Evolutionary conservation across 495 filamentous ascomycete genomes (phyloP).

Genomic region (Tuber umbilicatum): DNA sequence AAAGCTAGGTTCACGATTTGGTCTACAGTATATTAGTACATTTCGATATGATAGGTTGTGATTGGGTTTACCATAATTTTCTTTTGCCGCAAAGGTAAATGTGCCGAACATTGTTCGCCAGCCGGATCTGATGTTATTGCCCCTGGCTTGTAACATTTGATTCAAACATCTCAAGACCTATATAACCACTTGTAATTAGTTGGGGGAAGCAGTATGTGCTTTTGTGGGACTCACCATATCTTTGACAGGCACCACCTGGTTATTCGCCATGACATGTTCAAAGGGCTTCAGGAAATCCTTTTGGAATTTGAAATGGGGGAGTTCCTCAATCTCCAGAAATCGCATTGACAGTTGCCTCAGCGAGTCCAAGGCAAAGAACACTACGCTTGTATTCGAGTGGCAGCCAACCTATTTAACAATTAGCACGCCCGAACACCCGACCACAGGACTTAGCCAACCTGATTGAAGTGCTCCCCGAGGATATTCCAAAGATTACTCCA

Average conservation of each 20-base stretch:
- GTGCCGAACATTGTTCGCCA: constrained; percentile 99
- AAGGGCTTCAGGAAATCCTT: constrained; percentile 99
- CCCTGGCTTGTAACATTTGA: constrained; percentile 96
- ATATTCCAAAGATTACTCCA: constrained; percentile 97
- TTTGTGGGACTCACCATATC: constrained; percentile 59
- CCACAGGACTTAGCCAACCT: constrained; percentile 37
- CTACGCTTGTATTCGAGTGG: constrained; percentile 86
- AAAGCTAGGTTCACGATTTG: constrained; percentile 93
- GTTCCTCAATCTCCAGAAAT: constrained; percentile 96
- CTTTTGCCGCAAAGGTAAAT: constrained; percentile 88
- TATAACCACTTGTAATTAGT: constrained; percentile 9
- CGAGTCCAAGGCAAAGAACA: constrained; percentile 94
- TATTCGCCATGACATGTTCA: constrained; percentile 93
- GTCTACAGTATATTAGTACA: constrained; percentile 49
- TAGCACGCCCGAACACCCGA: constrained; percentile 7
- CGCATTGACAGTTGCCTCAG: constrained; percentile 93
- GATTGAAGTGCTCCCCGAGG: constrained; percentile 93
- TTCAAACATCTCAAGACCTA: constrained; percentile 81
- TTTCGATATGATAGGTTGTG: constrained; percentile 5
- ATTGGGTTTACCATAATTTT: constrained; percentile 62
- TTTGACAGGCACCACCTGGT: constrained; percentile 80
- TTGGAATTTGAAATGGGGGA: constrained; percentile 98
- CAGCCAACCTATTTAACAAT: constrained; percentile 60
- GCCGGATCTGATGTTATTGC: constrained; percentile 91
- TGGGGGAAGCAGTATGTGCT: neutral